phyloP scores from a whole-genome alignment of 495 filamentous ascomycete genomes.

The Penicillium paradoxum region DNA sequence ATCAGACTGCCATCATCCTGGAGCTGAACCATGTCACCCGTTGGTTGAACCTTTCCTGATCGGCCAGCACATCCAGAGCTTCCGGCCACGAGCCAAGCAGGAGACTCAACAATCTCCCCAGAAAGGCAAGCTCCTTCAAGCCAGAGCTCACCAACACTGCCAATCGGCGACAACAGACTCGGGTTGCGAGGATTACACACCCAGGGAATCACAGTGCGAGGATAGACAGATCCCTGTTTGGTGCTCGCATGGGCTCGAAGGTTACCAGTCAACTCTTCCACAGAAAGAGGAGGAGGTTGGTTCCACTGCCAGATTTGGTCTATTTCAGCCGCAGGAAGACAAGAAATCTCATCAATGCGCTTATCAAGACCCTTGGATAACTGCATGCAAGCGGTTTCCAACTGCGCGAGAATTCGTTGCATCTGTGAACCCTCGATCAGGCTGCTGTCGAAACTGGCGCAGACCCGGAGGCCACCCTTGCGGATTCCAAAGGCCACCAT shows the following conservation, averaged over 20 bases:
- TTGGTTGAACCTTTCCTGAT: slow-evolving; percentile 21
- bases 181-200: slow-evolving; percentile 31
- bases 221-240: slow-evolving; percentile 28
- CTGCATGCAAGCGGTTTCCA: slow-evolving; percentile 32
- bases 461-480: slow-evolving; percentile 51
- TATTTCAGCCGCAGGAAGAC: slow-evolving; percentile 31
- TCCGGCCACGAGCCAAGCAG: slow-evolving; percentile 34
- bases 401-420: slow-evolving; percentile 38
- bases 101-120: slow-evolving; percentile 22
- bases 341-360: slow-evolving; percentile 31
- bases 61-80: slow-evolving; percentile 25
- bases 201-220: slow-evolving; percentile 27
- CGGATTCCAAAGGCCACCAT: slow-evolving; percentile 59
- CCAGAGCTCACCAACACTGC: slow-evolving; percentile 32
- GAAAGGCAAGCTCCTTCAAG: slow-evolving; percentile 25
- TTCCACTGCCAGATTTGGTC: slow-evolving; percentile 40
- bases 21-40: slow-evolving; percentile 32
- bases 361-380: slow-evolving; percentile 22
- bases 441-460: slow-evolving; percentile 57
- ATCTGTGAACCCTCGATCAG: slow-evolving; percentile 38
- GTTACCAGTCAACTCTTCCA: slow-evolving; percentile 20
- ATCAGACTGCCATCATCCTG: slow-evolving; percentile 26
- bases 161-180: slow-evolving; percentile 29
- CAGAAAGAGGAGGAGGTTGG: slow-evolving; percentile 21
- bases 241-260: slow-evolving; percentile 24